Evolutionary conservation across 495 filamentous ascomycete species (phyloP).

Genomic region (Penicillium paxilli): DNA sequence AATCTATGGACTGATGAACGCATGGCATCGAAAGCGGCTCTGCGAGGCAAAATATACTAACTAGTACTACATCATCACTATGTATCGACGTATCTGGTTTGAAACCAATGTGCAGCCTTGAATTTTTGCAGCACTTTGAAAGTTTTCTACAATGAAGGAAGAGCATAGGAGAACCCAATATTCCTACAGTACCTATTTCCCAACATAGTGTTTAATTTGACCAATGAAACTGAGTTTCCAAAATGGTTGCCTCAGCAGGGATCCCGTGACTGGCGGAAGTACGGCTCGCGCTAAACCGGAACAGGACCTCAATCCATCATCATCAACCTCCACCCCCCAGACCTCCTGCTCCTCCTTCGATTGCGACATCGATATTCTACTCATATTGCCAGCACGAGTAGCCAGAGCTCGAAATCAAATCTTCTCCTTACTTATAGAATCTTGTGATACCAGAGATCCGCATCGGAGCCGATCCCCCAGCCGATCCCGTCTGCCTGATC

Average conservation of each 20-base stretch:
- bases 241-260: background rate
- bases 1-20: too few relatives aligned
- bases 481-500: constrained; percentile 27
- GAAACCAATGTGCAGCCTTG: too few relatives aligned
- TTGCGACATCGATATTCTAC: constrained; percentile 18
- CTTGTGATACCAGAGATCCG: background rate
- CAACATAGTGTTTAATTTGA: too few relatives aligned
- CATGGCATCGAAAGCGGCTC: too few relatives aligned
- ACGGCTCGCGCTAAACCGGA: constrained; percentile 28
- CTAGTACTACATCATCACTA: too few relatives aligned
- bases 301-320: constrained; percentile 25
- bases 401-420: constrained; percentile 1
- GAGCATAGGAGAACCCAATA: too few relatives aligned
- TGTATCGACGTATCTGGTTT: too few relatives aligned
- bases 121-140: too few relatives aligned
- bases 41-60: too few relatives aligned
- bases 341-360: constrained; percentile 13
- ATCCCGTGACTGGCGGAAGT: constrained; percentile 32
- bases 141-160: too few relatives aligned
- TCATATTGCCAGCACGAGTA: constrained; percentile 4
- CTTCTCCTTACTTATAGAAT: constrained; percentile 7
- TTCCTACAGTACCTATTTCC: too few relatives aligned
- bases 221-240: too few relatives aligned
- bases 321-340: constrained; percentile 32
- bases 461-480: constrained; percentile 26